Evolutionary conservation across 768 basidiomycete genomes (phyloP), one percentile per base, ranked within the genome.

Genomic region (Lactarius pseudohatsudake): DNA sequence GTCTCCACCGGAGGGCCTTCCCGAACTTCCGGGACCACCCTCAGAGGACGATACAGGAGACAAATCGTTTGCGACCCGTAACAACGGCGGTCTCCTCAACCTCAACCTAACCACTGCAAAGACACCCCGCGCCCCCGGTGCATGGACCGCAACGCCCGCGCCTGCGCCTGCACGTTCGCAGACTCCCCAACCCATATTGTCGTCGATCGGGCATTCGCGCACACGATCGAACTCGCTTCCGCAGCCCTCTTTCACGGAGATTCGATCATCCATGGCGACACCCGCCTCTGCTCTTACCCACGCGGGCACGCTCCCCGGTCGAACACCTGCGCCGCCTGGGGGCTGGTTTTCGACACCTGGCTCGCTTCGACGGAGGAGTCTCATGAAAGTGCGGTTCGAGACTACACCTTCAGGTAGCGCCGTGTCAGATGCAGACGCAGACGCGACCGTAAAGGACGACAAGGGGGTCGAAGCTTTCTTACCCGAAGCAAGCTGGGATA

Each of bases 11-110:
- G 78, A 77, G 53, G 82, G 79, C 55, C 79, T 89, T 65, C 87
- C 89, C 11, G 88, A 87, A 8, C 83, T 91, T 57, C 89, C 89
- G 15, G 86, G 76, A 3, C 87, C 81, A n/a, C 83, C 84, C 11
- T 77, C 76, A 2, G 81, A 82, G 16, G 84, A 84, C 40, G 83
- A 85, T 50, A 80, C 73, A 30, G 74, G 69, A 40, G 71, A 74
- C 26, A 56, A 62, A 59, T 76, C 66, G 45, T 74, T 73, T 26
- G 64, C 66, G 41, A 69, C 71, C 43, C 75, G 71, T 20, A 64
- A 64, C 57, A 47, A 45, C 13, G 66, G 64, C 30, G 47, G 30
- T 30, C 30, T 30, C 4, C 30, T 30, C 4, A 74, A 79, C 58
- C 67, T 74, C 4, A 75, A 79, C 57, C 67, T 74, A 8, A 79